Evolutionary conservation across 176 grass and related monocot species (phyloP).

Genomic region (Cenchrus americanus): DNA sequence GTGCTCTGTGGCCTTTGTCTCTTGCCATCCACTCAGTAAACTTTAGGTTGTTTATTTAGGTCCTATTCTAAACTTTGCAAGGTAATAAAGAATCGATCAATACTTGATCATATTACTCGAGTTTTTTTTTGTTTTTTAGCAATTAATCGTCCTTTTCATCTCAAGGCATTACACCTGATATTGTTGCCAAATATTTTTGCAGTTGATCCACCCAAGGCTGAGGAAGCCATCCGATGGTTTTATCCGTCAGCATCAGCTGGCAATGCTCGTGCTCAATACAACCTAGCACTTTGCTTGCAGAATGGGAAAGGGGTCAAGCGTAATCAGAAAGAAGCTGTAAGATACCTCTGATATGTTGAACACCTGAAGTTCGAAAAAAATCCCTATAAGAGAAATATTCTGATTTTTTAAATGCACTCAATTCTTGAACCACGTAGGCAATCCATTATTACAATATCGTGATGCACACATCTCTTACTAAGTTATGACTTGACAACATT

Average conservation of each 20-base stretch:
- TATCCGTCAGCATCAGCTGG: conserved; percentile 60
- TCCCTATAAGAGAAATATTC: neutral
- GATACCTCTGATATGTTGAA: conserved; percentile 25
- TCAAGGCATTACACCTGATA: conserved; percentile 13
- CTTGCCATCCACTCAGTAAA: conserved; percentile 16
- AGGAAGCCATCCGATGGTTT: conserved; percentile 76
- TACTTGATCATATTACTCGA: neutral
- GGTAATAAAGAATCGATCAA: neutral
- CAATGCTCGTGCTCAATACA: conserved; percentile 72
- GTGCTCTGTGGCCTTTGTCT: neutral
- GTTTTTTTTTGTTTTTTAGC: conserved; percentile 2
- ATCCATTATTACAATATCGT: neutral
- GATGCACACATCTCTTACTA: neutral
- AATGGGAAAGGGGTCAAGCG: conserved; percentile 61
- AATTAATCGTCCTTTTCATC: neutral
- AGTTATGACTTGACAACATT: neutral
- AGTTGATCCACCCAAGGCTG: conserved; percentile 58
- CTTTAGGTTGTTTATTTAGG: neutral
- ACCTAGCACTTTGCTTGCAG: conserved; percentile 72
- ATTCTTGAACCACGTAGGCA: neutral
- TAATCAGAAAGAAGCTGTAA: conserved; percentile 73
- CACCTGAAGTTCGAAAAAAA: neutral
- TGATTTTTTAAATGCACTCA: conserved; percentile 18
- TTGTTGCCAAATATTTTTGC: conserved; percentile 37
- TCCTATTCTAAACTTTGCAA: conserved; percentile 13